A percentile compares a stretch with the other conserved stretches of the same genome.
phyloP scores from a whole-genome alignment of 768 basidiomycete genomes.

The Coprinellus micaceus region DNA sequence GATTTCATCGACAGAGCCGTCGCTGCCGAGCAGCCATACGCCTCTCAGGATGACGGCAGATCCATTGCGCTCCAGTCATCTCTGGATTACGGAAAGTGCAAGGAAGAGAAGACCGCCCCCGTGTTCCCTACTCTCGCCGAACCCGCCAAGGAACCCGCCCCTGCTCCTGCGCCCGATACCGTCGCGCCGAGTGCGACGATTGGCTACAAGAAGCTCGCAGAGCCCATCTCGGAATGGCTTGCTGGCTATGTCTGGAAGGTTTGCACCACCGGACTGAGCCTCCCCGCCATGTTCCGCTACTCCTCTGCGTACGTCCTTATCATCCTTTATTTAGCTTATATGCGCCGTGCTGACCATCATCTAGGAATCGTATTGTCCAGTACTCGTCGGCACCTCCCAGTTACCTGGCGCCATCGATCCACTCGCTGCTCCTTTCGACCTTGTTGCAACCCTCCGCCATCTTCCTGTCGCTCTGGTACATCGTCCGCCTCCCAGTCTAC shows the following conservation, averaged over 20 bases:
- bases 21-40: constrained; percentile 31
- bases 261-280: constrained; percentile 66
- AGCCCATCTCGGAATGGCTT: constrained; percentile 77
- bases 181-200: constrained; percentile 48
- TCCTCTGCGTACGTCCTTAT: constrained; percentile 50
- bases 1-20: constrained; percentile 74
- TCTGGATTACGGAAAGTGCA: constrained; percentile 13
- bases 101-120: constrained; percentile 19
- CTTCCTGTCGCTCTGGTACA: constrained; percentile 78
- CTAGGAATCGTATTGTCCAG: constrained; percentile 19
- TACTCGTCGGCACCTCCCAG: constrained; percentile 47
- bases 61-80: constrained; percentile 7
- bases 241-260: constrained; percentile 80
- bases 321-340: neutral
- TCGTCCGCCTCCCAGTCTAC: constrained; percentile 69
- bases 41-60: constrained; percentile 12
- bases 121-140: constrained; percentile 32
- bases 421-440: constrained; percentile 73
- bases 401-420: constrained; percentile 58
- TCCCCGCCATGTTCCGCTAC: constrained; percentile 51
- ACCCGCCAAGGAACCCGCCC: constrained; percentile 34
- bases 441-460: constrained; percentile 79
- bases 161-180: constrained; percentile 36
- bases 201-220: constrained; percentile 68
- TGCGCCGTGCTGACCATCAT: constrained; percentile 3